Base-by-base conservation (phyloP, 106 monocot genomes). In the Iris macrosiphon region DNA sequence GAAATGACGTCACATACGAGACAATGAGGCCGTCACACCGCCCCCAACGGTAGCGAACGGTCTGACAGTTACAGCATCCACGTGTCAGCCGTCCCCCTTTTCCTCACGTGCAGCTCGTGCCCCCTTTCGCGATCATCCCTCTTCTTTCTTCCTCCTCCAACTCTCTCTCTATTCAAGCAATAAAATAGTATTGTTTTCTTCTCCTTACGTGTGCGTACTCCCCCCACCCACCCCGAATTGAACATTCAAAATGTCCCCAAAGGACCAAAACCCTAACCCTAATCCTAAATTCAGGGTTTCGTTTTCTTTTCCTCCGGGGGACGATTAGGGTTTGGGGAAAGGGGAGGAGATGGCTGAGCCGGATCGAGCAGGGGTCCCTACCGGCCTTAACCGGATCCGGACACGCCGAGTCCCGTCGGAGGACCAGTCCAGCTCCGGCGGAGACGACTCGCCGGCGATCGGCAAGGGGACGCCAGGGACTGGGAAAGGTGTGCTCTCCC, bases 371-470 rank as follows among this genome's bases (percentile, higher is more conserved):
- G 66, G 31, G 31, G 75, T 81, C 9, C 81, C 81, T 9, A 42
- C 40, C 57, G 85, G 85, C 18, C 43, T 87, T 38, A 81, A 77
- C 30, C 52, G 71, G 66, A 87, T 87, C 57, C 77, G 63, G 59
- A 87, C 77, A 3, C 69, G 71, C 33, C 61, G 63, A 17, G 61
- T 46, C 21, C 18, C 35, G 15, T 44, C 59, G 21, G 80, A 73
- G 27, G 73, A 78, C 6, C 62, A 56, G 38, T 70, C 73, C 1
- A 87, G 86, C 51, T 80, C 81, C 34, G 81, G 86, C 19, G 74
- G 77, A 2, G 77, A 78, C 33, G 76, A 80, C 39, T 86, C 80
- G 7, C 80, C 85, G 1, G 42, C 61, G 15, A 42, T 58, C 12
- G 15, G 37, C 3, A 6, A 17, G 14, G 26, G 31, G 22, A 23